Evolutionary conservation across 495 filamentous ascomycete species (phyloP), one percentile per base, ranked within the genome.

Genomic region (Physcia stellaris): DNA sequence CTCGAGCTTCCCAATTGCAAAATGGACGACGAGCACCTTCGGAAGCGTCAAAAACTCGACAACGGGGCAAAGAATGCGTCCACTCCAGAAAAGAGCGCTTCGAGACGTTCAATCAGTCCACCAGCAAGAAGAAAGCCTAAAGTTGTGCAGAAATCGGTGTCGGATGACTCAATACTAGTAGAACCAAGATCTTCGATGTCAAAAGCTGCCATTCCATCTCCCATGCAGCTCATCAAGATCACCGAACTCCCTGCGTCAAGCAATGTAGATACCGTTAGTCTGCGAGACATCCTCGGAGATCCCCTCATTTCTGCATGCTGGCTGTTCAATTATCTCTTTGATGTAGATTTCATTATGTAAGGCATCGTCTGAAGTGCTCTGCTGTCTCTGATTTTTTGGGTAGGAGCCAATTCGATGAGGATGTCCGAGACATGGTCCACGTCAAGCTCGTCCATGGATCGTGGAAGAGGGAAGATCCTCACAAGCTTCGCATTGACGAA

Each of bases 281-380:
- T 94, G 17, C 62, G 62, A 15, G 80, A 86, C 40, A 71, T 94
- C 37, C 68, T 94, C 2, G 77, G 81, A 1, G 79, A 92, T 53
- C 82, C 83, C 0, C 66, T 88, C 52, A 86, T 94, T 37, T 64
- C 70, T 24, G 82, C 90, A 56, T 83, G 80, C 48, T 94, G 86
- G 86, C 70, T 84, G 27, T 94, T 94, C 57, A 93, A 94, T 49
- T 94, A 78, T 50, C 61, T 87, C 2, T 77, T 88, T 50, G 79
- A 93, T 60, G 61, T 93, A 18, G 72, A 84, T 40, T 94, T 86
- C 50, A 37, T 80, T 11, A 75, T 80, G 73, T 61, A 46, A 16
- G 45, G 29, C 19, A 10, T 31, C 17, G 13, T 26, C 24, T 19
- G 10, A 29, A 12, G n/a, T 28, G 13, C 2, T 35, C 6, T 29